Percentiles rank a stretch among this genome's conserved stretches.
Evolutionary conservation across 768 basidiomycete species (phyloP).

Genomic region (Leccinum arenicola): DNA sequence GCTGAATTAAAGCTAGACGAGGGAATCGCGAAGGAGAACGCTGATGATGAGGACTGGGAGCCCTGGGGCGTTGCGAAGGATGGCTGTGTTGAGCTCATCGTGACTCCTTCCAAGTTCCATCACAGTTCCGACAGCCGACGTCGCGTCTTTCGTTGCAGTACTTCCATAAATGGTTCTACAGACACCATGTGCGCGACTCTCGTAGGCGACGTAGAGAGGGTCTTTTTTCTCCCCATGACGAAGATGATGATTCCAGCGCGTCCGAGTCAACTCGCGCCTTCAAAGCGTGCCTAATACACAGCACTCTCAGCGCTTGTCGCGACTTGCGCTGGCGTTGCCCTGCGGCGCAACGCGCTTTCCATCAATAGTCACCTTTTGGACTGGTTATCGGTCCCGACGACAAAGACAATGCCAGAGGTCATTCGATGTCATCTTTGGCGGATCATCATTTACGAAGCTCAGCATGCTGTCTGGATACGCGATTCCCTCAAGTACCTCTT

Average conservation of each 20-base stretch:
- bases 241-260: constrained; percentile 18
- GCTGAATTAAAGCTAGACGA: constrained; percentile 10
- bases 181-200: constrained; percentile 58
- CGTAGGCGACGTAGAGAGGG: constrained; percentile 35
- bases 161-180: constrained; percentile 33
- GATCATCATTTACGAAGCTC: constrained; percentile 48
- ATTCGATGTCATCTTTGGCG: constrained; percentile 40
- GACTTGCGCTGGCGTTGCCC: no score
- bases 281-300: no score
- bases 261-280: constrained; percentile 26
- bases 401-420: constrained; percentile 14
- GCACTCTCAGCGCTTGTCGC: no score
- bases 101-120: not conserved
- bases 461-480: constrained; percentile 47
- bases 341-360: constrained; percentile 1
- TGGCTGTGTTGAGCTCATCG: constrained; percentile 13
- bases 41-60: constrained; percentile 17
- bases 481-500: constrained; percentile 33
- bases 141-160: constrained; percentile 25
- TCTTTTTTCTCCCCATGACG: not conserved
- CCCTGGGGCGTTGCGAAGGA: constrained; percentile 10
- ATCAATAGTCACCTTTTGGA: constrained; percentile 15
- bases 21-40: constrained; percentile 19
- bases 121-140: constrained; percentile 29
- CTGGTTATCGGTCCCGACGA: not conserved